Conservation (phyloP, 495 filamentous ascomycete genomes). For the Rhypophila decipiens region DNA sequence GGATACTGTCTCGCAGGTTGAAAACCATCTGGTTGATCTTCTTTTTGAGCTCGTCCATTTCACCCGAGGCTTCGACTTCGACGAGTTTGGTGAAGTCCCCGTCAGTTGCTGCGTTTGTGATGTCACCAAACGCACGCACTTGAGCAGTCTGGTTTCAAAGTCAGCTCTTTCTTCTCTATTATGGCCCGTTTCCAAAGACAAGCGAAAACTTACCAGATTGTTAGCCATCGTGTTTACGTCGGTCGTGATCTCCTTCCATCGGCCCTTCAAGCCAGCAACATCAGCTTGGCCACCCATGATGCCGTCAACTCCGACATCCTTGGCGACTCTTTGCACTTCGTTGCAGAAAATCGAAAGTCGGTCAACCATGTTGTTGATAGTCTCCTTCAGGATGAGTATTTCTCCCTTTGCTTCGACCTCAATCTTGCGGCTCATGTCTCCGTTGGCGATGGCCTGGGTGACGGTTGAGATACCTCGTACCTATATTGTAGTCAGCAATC, state of each 20-base stretch:
- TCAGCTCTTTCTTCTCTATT: no score
- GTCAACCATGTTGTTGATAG: slow-evolving; percentile 99
- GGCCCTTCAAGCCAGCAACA: slow-evolving; percentile 84
- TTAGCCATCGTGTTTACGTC: slow-evolving; percentile 99
- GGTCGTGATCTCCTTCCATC: slow-evolving; percentile 98
- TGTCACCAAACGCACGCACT: slow-evolving; percentile 95
- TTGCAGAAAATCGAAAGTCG: slow-evolving; percentile 94
- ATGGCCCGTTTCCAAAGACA: no score
- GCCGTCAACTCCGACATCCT: slow-evolving; percentile 95
- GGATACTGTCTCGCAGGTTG: slow-evolving; percentile 91
- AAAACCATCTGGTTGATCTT: slow-evolving; percentile 99
- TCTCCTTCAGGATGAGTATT: slow-evolving; percentile 88
- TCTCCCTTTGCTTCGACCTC: slow-evolving; percentile 94
- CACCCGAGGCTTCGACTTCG: slow-evolving; percentile 95
- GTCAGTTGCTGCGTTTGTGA: slow-evolving; percentile 92
- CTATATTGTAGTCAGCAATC: slow-evolving; percentile 15
- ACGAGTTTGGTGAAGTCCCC: slow-evolving; percentile 96
- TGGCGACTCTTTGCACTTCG: slow-evolving; percentile 91
- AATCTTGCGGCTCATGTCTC: slow-evolving; percentile 93
- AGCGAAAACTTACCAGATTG: slow-evolving; percentile 58
- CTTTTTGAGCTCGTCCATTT: slow-evolving; percentile 98
- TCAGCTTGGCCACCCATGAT: slow-evolving; percentile 99
- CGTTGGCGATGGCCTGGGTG: slow-evolving; percentile 91
- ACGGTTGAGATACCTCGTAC: slow-evolving; percentile 95
- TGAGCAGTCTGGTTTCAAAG: slow-evolving; percentile 68